Percentiles rank a stretch among this genome's conserved stretches.
Evolutionary conservation across 2,329 filamentous ascomycete species (phyloP).

Genomic region (Akanthomyces muscarius): DNA sequence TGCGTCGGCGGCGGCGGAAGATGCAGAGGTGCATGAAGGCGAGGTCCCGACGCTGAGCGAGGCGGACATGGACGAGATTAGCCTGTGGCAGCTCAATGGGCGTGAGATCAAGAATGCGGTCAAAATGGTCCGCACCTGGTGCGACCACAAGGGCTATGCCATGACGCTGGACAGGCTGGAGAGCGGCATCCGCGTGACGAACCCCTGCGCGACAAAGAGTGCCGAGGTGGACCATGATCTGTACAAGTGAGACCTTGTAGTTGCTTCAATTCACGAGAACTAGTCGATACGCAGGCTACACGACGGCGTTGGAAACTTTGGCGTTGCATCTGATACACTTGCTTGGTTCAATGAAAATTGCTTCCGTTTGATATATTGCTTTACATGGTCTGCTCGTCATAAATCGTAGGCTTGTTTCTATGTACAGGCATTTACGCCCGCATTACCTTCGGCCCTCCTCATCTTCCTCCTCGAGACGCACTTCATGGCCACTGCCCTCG

Average conservation of each 20-base stretch:
- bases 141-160: slow-evolving; percentile 39
- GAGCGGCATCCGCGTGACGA: slow-evolving; percentile 43
- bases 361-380: too few species aligned
- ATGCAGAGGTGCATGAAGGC: background rate
- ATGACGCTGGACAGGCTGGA: slow-evolving; percentile 41
- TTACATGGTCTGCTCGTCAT: background rate
- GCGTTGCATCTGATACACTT: background rate
- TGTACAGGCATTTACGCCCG: too few species aligned
- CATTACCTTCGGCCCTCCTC: slow-evolving; percentile 21
- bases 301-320: background rate
- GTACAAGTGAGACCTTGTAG: background rate
- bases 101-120: slow-evolving; percentile 46
- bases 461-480: slow-evolving; percentile 47
- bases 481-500: slow-evolving; percentile 62
- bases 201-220: slow-evolving; percentile 38
- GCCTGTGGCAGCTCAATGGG: slow-evolving; percentile 41
- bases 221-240: slow-evolving; percentile 19
- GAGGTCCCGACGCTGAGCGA: slow-evolving; percentile 23
- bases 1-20: background rate
- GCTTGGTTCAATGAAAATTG: too few species aligned
- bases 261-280: background rate
- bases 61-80: slow-evolving; percentile 36
- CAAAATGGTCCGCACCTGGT: slow-evolving; percentile 44
- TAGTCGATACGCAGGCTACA: background rate
- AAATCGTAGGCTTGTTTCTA: too few species aligned